Base-by-base conservation (phyloP, 2,329 filamentous ascomycete species). In the Cryphonectria parasitica region DNA sequence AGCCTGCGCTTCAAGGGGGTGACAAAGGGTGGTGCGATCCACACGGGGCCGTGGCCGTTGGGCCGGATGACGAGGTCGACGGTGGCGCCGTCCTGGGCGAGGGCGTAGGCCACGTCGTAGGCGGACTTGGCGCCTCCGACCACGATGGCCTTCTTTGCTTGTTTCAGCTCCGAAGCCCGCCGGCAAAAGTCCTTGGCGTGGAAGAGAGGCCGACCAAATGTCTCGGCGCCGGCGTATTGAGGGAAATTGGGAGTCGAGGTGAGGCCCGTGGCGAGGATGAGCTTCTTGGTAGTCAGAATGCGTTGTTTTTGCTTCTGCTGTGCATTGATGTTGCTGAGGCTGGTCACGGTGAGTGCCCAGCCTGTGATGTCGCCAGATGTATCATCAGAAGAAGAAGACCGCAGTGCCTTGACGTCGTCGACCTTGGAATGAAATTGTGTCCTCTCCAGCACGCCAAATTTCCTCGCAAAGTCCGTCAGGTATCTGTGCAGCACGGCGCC, bases 1-100 rank as follows among this genome's bases (percentile, higher is more conserved):
- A 91, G 79, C 79, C 85, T 86, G 62, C 83, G 84, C 77, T 88
- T 88, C 61, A 90, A 76, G 0, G 89, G 89, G 0, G 89, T 91
- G 22, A 91, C 88, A 69, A 87, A 87, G 0, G 84, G 78, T 0
- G 86, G 85, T 1, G 85, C 79, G 74, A 90, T 82, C 81, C 80
- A 90, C 0, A 83, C 81, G 0, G 89, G 88, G 0, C 88, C 88
- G 54, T 85, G 83, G 1, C 87, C 87, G 11, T 73, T 76, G 25
- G 77, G 76, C 39, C 87, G 81, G 28, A 89, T 84, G 1, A 90
- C 78, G 76, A 87, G 81, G 63, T 88, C 82, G 0, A 88, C 87
- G 34, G 82, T 74, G 0, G 75, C 79, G 0, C 85, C 86, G 1
- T 81, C 79, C 2, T 82, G 80, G 1, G 84, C 87, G 60, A 86